Base-by-base conservation (phyloP, 805 yeast species). In the Suhomyces emberorum region DNA sequence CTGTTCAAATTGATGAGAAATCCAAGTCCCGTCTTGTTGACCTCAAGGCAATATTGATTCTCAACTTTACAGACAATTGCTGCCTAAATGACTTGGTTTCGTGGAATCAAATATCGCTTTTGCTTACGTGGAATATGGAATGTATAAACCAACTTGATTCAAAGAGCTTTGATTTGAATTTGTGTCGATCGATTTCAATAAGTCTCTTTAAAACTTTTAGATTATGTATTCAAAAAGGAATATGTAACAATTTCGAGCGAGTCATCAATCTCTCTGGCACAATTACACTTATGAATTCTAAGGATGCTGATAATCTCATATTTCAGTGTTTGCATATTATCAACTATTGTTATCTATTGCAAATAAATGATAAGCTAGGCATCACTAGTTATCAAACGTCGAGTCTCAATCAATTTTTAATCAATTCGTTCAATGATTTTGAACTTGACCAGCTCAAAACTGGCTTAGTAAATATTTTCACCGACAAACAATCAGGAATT, bases 31-130 rank as follows among this genome's bases (percentile, higher is more conserved):
- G 26, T 12, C 37, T 46, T 4, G 19, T 44, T 4, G 47, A 51
- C 36, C 44, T 64, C 20, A 56, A 54, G 35, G 54, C 69, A 5
- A 44, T 64, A 3, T 36, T 65, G 21, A 38, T 67, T 2, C 39
- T 65, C 15, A 66, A 55, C 32, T 41, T 57, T 23, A 49, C 63
- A 8, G 51, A 58, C 35, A 62, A 61, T 30, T 36, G 63, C 15
- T 29, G 52, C 8, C 31, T 62, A 21, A 52, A 59, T 32, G 48
- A 52, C 16, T 40, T 54, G 14, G 41, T 49, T 2, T 42, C 49
- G 18, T 61, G 64, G 57, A 39, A 49, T 10, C 57, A 46, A 32
- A 44, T 65, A 2, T 47, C 55, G 15, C 40, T 61, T 25, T 38
- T 57, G 4, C 36, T 55, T 15, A 40, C 34, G 11, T 66, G 61